phyloP scores from a whole-genome alignment of 1,284 basidiomycete species.

The Mycena sp. region DNA sequence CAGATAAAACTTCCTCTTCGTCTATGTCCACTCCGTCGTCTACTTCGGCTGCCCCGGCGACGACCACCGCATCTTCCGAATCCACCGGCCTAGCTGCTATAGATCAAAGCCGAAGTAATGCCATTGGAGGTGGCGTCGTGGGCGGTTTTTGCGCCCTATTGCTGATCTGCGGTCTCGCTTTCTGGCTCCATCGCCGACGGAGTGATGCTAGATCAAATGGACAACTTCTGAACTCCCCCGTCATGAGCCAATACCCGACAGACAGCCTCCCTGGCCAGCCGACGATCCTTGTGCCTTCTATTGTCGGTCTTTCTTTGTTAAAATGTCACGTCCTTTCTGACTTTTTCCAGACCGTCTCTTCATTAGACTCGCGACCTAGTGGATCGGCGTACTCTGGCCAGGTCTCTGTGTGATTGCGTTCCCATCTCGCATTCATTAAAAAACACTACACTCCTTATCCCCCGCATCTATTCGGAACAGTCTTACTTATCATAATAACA shows the following conservation, averaged over 20 bases:
- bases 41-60: conserved; percentile 1
- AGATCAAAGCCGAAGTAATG: conserved; percentile 31
- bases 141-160: conserved; percentile 35
- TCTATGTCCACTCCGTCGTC: conserved; percentile 15
- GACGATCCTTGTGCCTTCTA: conserved; percentile 28
- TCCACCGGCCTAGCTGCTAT: conserved; percentile 14
- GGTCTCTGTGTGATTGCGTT: conserved; percentile 7
- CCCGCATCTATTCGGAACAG: conserved; percentile 2
- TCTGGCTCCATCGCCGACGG: conserved; percentile 35
- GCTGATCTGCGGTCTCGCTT: conserved; percentile 27
- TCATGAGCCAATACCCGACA: conserved; percentile 33
- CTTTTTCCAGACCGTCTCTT: conserved; percentile 28
- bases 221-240: conserved; percentile 25
- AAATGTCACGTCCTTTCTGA: not conserved
- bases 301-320: conserved; percentile 24
- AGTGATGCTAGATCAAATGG: conserved; percentile 26
- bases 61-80: not conserved
- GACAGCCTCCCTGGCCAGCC: conserved; percentile 32
- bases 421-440: conserved; percentile 1
- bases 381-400: conserved; percentile 29
- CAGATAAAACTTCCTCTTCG: conserved; percentile 24
- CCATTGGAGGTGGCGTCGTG: conserved; percentile 39
- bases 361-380: conserved; percentile 32
- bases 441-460: not conserved
- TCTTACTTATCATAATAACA: too few relatives aligned